phyloP scores from a whole-genome alignment of 768 basidiomycete genomes.

The Mycena crocata region DNA sequence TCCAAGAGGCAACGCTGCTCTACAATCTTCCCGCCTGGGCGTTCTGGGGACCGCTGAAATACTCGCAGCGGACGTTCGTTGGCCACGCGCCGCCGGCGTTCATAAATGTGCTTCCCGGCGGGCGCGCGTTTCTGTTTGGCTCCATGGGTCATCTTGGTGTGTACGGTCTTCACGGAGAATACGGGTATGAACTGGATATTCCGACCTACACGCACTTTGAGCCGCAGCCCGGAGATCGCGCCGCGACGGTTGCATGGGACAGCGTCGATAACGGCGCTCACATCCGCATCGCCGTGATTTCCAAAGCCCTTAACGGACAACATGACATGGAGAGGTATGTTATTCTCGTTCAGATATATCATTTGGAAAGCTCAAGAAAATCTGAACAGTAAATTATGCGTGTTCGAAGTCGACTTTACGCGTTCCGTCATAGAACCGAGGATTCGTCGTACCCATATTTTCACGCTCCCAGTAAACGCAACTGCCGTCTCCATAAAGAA shows the following conservation, averaged over 20 bases:
- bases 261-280: slow-evolving; percentile 27
- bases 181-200: slow-evolving; percentile 16
- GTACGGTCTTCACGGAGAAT: slow-evolving; percentile 22
- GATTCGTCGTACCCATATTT: slow-evolving; percentile 13
- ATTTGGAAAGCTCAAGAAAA: not conserved
- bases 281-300: slow-evolving; percentile 17
- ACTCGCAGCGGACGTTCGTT: slow-evolving; percentile 7
- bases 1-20: slow-evolving; percentile 14
- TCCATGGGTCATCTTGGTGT: slow-evolving; percentile 27
- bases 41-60: slow-evolving; percentile 23
- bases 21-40: slow-evolving; percentile 27
- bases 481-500: slow-evolving; percentile 5
- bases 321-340: slow-evolving; percentile 12
- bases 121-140: slow-evolving; percentile 24
- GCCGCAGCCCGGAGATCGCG: slow-evolving; percentile 1
- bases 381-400: slow-evolving; percentile 20
- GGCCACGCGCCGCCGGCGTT: slow-evolving; percentile 26
- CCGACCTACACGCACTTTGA: slow-evolving; percentile 19
- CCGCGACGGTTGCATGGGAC: slow-evolving; percentile 20
- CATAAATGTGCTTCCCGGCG: slow-evolving; percentile 29
- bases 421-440: not conserved
- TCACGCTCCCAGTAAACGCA: slow-evolving; percentile 16
- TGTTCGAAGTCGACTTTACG: slow-evolving; percentile 19
- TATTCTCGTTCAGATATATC: not conserved
- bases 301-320: slow-evolving; percentile 8